phyloP scores from a whole-genome alignment of 495 filamentous ascomycete species.

The Parmelia sp. region DNA sequence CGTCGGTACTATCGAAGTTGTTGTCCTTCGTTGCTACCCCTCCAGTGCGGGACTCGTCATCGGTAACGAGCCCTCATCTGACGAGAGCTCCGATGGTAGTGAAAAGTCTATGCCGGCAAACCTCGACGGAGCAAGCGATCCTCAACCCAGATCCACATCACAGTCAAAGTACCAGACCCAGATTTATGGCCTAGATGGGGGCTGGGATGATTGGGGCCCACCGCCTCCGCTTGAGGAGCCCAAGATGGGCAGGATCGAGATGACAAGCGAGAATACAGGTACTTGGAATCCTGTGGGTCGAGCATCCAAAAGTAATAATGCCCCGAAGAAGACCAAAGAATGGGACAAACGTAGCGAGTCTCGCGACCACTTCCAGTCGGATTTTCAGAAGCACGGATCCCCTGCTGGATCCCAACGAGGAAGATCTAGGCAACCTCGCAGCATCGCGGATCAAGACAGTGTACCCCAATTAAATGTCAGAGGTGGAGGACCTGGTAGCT shows the following conservation, averaged over 20 bases:
- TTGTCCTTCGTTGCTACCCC: slow-evolving; percentile 37
- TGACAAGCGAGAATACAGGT: slow-evolving; percentile 8
- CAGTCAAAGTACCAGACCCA: background rate
- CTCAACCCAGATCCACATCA: background rate
- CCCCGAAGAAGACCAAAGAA: background rate
- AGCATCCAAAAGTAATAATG: background rate
- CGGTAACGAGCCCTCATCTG: background rate
- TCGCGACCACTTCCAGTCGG: background rate
- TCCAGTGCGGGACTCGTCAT: background rate
- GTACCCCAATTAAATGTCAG: background rate
- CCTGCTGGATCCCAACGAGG: background rate
- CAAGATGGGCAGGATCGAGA: slow-evolving; percentile 1
- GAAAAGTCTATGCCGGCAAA: background rate
- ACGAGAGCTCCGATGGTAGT: slow-evolving; percentile 1
- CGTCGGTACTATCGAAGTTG: slow-evolving; percentile 44
- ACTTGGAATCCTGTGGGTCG: slow-evolving; percentile 8
- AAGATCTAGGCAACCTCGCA: background rate
- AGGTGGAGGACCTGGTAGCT: slow-evolving; percentile 14
- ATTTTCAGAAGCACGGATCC: background rate
- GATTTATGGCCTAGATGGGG: slow-evolving; percentile 10
- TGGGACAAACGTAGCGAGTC: slow-evolving; percentile 2
- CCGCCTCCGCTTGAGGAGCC: background rate
- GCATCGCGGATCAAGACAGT: background rate
- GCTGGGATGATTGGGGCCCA: slow-evolving; percentile 6
- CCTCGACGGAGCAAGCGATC: slow-evolving; percentile 11